phyloP scores from a whole-genome alignment of 2,329 filamentous ascomycete species.

The Nemania sp. region DNA sequence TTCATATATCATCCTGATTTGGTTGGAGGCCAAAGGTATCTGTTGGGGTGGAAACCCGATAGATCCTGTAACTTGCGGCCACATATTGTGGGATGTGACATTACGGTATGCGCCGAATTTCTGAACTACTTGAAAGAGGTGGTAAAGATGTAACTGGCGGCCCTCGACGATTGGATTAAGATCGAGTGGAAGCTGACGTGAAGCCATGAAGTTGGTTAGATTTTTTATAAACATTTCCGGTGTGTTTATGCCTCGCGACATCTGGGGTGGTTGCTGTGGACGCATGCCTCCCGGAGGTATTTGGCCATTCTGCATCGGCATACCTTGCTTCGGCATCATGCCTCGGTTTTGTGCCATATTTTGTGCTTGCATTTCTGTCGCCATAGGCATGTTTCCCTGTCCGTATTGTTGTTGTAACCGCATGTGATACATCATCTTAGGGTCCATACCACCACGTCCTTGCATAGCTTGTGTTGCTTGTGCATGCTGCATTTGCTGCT shows the following conservation, averaged over 20 bases:
- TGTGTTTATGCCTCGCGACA: slow-evolving; percentile 60
- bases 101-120: slow-evolving; percentile 82
- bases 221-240: slow-evolving; percentile 81
- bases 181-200: slow-evolving; percentile 79
- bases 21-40: slow-evolving; percentile 73
- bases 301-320: slow-evolving; percentile 68
- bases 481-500: slow-evolving; percentile 60
- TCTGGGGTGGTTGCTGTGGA: slow-evolving; percentile 59
- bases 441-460: slow-evolving; percentile 70
- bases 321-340: slow-evolving; percentile 66
- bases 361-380: slow-evolving; percentile 64
- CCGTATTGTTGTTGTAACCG: slow-evolving; percentile 82
- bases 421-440: slow-evolving; percentile 85
- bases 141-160: slow-evolving; percentile 78
- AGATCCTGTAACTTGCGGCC: slow-evolving; percentile 77
- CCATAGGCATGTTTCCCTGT: slow-evolving; percentile 63
- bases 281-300: slow-evolving; percentile 62
- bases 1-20: slow-evolving; percentile 80
- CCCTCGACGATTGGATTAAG: slow-evolving; percentile 79
- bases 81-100: slow-evolving; percentile 76
- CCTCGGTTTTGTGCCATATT: slow-evolving; percentile 57
- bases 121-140: slow-evolving; percentile 81
- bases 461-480: slow-evolving; percentile 52
- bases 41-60: slow-evolving; percentile 73
- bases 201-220: slow-evolving; percentile 80